Conservation (phyloP, 1,284 basidiomycete species). For the Athelia psychrophila region DNA sequence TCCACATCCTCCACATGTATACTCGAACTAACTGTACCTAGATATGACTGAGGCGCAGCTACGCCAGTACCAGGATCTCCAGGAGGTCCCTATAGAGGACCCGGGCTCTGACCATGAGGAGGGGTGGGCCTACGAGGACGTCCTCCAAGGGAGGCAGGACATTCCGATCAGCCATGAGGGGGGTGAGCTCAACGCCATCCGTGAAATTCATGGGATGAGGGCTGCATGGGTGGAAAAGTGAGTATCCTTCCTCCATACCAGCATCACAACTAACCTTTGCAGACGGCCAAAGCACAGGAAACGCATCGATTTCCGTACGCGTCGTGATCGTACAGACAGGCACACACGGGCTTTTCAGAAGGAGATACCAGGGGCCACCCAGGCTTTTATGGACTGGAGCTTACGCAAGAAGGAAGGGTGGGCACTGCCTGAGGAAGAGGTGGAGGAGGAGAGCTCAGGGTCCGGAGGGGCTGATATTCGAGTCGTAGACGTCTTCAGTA, state of each 20-base stretch:
- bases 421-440: neutral
- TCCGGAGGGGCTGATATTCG: neutral
- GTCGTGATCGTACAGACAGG: neutral
- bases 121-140: conserved; percentile 1
- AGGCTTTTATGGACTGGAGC: conserved; percentile 3
- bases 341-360: neutral
- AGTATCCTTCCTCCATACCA: neutral
- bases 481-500: conserved; percentile 5
- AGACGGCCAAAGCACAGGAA: neutral
- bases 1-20: no score
- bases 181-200: conserved; percentile 2
- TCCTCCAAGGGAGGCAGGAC: conserved; percentile 1
- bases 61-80: no score
- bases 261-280: neutral
- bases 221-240: neutral
- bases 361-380: neutral
- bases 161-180: conserved; percentile 5
- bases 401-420: neutral
- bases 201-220: conserved; percentile 1
- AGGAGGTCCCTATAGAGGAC: no score
- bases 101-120: neutral
- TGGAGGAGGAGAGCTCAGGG: neutral
- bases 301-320: neutral
- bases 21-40: no score
- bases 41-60: no score